phyloP scores from a whole-genome alignment of 805 yeast species.

The Metschnikowia sp. region DNA sequence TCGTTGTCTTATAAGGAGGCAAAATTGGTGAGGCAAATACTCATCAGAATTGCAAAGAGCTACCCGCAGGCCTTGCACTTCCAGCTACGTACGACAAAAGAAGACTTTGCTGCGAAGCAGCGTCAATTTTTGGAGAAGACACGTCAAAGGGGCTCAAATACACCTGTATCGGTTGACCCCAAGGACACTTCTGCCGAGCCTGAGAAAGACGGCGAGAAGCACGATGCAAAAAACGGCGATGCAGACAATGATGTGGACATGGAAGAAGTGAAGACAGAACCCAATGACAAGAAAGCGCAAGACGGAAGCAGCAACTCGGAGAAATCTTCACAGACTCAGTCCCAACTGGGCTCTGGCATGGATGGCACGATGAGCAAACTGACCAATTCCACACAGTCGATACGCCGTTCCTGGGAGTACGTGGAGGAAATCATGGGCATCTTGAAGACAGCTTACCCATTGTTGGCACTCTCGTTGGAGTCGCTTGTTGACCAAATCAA shows the following conservation, averaged over 20 bases:
- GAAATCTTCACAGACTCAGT: conserved; percentile 5
- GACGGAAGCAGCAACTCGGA: conserved; percentile 4
- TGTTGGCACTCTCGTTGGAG: conserved; percentile 87
- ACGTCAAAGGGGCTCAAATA: conserved; percentile 16
- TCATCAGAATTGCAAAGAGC: conserved; percentile 89
- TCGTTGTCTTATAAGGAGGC: conserved; percentile 92
- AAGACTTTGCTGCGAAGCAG: conserved; percentile 85
- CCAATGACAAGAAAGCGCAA: conserved; percentile 1
- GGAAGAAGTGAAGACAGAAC: not conserved
- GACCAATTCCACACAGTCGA: conserved; percentile 9
- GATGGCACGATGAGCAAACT: not conserved
- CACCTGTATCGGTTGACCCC: conserved; percentile 9
- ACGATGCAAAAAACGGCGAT: not conserved
- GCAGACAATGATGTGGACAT: conserved; percentile 2
- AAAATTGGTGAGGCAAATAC: conserved; percentile 76
- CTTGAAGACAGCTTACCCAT: conserved; percentile 92
- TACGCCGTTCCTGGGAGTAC: conserved; percentile 86
- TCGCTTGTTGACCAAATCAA: conserved; percentile 93
- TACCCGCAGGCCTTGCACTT: conserved; percentile 97
- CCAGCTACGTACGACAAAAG: conserved; percentile 92
- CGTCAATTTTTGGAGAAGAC: conserved; percentile 54
- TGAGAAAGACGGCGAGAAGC: not conserved
- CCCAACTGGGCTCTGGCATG: not conserved
- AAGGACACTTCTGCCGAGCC: conserved; percentile 9
- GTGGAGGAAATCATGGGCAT: conserved; percentile 92